Conservation (phyloP, 371 early-diverging fungal genomes). For the Rhizopus sp. region DNA sequence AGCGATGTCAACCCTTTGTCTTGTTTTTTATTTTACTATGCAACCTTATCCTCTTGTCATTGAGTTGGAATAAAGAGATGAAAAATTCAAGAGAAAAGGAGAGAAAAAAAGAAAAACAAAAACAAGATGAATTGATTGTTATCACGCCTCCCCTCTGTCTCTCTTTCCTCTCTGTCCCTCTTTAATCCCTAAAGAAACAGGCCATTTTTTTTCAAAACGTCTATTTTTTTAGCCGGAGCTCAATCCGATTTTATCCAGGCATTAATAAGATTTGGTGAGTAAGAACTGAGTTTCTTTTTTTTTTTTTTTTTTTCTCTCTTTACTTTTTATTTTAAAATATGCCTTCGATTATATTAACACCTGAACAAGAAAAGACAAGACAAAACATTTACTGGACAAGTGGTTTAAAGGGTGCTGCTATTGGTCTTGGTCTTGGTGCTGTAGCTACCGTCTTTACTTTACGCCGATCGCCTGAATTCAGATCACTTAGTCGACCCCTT, state of each 20-base stretch:
- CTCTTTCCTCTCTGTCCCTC: neutral
- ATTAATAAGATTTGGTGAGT: neutral
- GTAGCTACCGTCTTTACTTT: conserved; percentile 35
- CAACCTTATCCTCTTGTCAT: neutral
- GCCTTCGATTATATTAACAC: conserved; percentile 14
- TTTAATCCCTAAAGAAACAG: conserved; percentile 1
- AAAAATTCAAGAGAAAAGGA: neutral
- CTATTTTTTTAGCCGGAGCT: neutral
- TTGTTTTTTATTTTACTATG: no score
- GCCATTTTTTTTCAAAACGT: conserved; percentile 4
- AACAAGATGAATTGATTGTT: neutral
- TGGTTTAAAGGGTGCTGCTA: conserved; percentile 46
- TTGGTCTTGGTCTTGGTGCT: conserved; percentile 49
- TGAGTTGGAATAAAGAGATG: neutral
- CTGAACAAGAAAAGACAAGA: conserved; percentile 37
- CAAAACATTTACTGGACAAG: conserved; percentile 25
- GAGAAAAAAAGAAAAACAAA: neutral
- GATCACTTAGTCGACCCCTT: conserved; percentile 38
- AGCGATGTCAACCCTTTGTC: no score
- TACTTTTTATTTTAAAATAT: conserved; percentile 7
- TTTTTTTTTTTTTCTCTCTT: conserved; percentile 6
- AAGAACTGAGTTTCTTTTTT: neutral
- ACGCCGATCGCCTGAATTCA: conserved; percentile 44
- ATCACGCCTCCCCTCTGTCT: neutral
- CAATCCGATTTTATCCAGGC: neutral